Evolutionary conservation across 192 early-diverging fungal genomes (phyloP).

Genomic region (Gryganskiella cystojenkinii): DNA sequence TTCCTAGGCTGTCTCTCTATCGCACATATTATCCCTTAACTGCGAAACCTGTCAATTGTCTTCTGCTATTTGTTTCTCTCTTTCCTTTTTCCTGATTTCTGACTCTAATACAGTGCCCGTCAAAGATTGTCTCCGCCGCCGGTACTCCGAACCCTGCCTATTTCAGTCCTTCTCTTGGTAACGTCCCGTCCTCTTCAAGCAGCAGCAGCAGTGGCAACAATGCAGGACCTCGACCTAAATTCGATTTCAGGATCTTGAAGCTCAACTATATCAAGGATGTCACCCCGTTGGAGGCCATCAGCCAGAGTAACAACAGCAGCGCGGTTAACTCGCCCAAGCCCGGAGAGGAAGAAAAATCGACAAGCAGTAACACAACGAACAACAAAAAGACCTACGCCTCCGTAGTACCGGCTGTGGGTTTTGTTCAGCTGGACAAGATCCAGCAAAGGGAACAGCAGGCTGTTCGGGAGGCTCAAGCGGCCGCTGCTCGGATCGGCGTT

Average conservation of each 20-base stretch:
- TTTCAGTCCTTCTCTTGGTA: conserved; percentile 36
- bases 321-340: not conserved
- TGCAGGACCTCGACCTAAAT: conserved; percentile 39
- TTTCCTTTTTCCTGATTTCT: not conserved
- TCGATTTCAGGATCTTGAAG: conserved; percentile 68
- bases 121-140: conserved; percentile 19
- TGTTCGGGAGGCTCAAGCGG: conserved; percentile 54
- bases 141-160: conserved; percentile 23
- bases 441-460: conserved; percentile 63
- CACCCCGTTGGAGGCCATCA: conserved; percentile 17
- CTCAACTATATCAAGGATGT: conserved; percentile 70
- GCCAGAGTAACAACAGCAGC: conserved; percentile 11
- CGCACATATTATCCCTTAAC: conserved; percentile 31
- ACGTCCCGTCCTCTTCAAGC: not conserved
- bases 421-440: conserved; percentile 65
- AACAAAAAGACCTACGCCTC: conserved; percentile 44
- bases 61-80: not conserved
- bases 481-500: conserved; percentile 75
- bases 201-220: conserved; percentile 1
- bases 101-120: conserved; percentile 49
- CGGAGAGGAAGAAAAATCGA: not conserved
- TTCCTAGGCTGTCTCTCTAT: conserved; percentile 11
- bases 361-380: conserved; percentile 7
- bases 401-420: conserved; percentile 51
- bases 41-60: conserved; percentile 5